Percentiles rank a stretch among this genome's conserved stretches.
phyloP scores from a whole-genome alignment of 2,329 filamentous ascomycete species.

The Fusarium citri region DNA sequence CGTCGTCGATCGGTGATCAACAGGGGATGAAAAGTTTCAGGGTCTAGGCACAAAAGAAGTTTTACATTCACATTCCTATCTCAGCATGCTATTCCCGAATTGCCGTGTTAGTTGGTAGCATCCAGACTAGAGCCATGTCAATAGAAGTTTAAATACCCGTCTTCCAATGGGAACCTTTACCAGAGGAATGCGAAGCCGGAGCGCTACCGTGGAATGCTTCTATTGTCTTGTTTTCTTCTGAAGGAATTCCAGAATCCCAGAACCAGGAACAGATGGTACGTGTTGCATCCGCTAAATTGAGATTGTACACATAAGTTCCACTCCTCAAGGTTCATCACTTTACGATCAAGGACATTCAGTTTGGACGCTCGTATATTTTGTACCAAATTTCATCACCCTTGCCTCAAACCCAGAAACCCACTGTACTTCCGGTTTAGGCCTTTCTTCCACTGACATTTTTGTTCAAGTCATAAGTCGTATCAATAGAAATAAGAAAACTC shows the following conservation, averaged over 20 bases:
- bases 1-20: background rate
- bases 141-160: background rate
- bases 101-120: background rate
- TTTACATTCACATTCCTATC: conserved; percentile 7
- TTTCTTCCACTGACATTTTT: background rate
- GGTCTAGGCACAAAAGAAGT: background rate
- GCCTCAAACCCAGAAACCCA: conserved; percentile 40
- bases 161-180: background rate
- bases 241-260: background rate
- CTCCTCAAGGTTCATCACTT: background rate
- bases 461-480: conserved; percentile 35
- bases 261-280: background rate
- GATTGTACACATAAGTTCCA: background rate
- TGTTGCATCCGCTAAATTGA: background rate
- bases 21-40: background rate
- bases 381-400: conserved; percentile 18
- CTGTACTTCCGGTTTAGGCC: conserved; percentile 40
- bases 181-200: conserved; percentile 6
- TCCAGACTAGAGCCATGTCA: background rate
- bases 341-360: background rate
- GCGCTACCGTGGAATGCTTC: background rate
- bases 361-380: background rate
- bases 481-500: conserved; percentile 8
- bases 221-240: background rate
- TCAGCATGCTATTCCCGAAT: background rate